Evolutionary conservation across 129 eudicot genomes (phyloP).

Genomic region (Pulicaria dysenterica): DNA sequence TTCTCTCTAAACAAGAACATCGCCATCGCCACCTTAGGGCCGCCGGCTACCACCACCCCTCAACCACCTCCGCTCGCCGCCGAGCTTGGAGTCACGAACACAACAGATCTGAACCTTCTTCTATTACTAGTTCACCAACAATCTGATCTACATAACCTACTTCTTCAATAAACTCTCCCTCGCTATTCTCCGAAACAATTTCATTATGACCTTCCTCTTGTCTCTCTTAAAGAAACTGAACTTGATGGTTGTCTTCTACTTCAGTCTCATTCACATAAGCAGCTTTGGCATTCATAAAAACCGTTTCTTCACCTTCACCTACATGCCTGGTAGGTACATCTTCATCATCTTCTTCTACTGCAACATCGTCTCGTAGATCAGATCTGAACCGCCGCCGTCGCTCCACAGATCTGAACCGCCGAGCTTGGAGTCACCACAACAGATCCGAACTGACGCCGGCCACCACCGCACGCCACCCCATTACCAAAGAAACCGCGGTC

Average conservation of each 20-base stretch:
- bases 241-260: conserved; percentile 16
- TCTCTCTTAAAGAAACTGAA: conserved; percentile 15
- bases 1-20: too few species aligned
- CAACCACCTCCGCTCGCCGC: too few species aligned
- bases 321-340: not conserved
- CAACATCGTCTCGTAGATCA: not conserved
- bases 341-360: not conserved
- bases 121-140: conserved; percentile 7
- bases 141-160: not conserved
- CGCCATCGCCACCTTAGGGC: too few species aligned
- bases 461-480: too few species aligned
- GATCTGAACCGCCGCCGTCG: too few species aligned
- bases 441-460: too few species aligned
- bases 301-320: conserved; percentile 20
- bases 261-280: not conserved
- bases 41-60: too few species aligned
- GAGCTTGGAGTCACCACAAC: too few species aligned
- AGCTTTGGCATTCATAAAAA: not conserved
- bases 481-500: too few species aligned
- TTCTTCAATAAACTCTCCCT: conserved; percentile 21
- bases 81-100: too few species aligned
- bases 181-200: not conserved
- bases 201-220: not conserved
- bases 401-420: too few species aligned
- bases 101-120: too few species aligned